Evolutionary conservation across 148 eudicot genomes (phyloP).

Genomic region (Nepenthes mirabilis): DNA sequence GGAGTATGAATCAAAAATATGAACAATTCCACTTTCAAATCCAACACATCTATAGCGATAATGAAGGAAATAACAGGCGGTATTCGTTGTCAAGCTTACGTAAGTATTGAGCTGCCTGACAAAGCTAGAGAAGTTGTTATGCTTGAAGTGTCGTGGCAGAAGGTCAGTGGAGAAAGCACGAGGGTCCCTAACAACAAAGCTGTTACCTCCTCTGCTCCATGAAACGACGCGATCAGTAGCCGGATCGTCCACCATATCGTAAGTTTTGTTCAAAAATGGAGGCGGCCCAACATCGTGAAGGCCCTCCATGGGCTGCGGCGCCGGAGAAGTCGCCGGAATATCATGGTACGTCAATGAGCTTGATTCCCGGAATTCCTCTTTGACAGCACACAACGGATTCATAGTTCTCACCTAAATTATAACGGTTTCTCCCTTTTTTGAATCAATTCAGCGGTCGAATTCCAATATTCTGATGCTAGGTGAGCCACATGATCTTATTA

Average conservation of each 20-base stretch:
- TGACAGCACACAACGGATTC: not conserved
- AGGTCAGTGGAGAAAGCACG: not conserved
- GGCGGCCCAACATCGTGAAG: not conserved
- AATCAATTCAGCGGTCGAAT: too few species aligned
- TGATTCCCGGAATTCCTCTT: not conserved
- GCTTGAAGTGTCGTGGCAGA: not conserved
- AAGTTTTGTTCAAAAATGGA: not conserved
- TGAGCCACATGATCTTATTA: too few species aligned
- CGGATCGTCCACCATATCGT: not conserved
- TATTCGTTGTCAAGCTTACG: not conserved
- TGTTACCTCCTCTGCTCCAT: not conserved
- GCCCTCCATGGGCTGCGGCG: not conserved
- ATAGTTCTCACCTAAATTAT: too few species aligned
- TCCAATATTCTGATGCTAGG: too few species aligned
- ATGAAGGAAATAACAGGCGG: not conserved
- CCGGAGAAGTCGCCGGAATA: not conserved
- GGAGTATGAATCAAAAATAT: too few species aligned
- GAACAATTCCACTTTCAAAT: not conserved
- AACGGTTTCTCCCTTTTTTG: too few species aligned
- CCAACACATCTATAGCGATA: not conserved
- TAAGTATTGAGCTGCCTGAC: conserved; percentile 1
- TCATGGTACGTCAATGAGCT: not conserved
- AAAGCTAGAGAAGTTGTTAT: not conserved
- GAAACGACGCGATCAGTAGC: not conserved
- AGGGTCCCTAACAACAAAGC: conserved; percentile 1